phyloP scores from a whole-genome alignment of 768 basidiomycete genomes.

The Omphalotus guepiniiformis region DNA sequence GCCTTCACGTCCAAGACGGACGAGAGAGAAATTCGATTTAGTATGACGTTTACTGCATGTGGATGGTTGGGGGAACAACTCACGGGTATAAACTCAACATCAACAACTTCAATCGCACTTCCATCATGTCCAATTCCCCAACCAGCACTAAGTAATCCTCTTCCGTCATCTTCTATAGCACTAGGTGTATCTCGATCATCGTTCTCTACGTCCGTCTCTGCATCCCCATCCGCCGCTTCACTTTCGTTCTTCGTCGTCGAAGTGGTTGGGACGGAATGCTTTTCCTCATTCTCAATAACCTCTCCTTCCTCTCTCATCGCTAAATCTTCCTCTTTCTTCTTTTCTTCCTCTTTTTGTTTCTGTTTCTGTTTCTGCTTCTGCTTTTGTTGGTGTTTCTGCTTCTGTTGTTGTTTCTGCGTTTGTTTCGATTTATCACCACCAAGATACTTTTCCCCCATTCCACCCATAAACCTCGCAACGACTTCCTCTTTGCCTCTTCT shows the following conservation, averaged over 20 bases:
- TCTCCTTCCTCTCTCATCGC: neutral
- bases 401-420: neutral
- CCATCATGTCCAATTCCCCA: constrained; percentile 84
- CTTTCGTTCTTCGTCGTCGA: neutral
- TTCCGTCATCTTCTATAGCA: constrained; percentile 48
- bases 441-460: constrained; percentile 31
- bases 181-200: neutral
- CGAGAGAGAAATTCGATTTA: neutral
- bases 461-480: constrained; percentile 37
- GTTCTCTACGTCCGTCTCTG: neutral
- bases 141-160: constrained; percentile 58
- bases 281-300: neutral
- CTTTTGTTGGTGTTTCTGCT: neutral
- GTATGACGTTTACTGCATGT: no score
- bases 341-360: neutral
- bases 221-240: constrained; percentile 3
- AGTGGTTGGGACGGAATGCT: neutral
- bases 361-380: neutral
- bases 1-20: neutral
- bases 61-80: constrained; percentile 23
- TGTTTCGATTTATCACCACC: constrained; percentile 3
- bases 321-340: neutral
- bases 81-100: constrained; percentile 62
- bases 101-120: constrained; percentile 67
- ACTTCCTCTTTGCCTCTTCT: constrained; percentile 24